Evolutionary conservation across 345 rosid species (phyloP), one percentile per base, ranked within the genome.

Genomic region (Laguncularia racemosa): DNA sequence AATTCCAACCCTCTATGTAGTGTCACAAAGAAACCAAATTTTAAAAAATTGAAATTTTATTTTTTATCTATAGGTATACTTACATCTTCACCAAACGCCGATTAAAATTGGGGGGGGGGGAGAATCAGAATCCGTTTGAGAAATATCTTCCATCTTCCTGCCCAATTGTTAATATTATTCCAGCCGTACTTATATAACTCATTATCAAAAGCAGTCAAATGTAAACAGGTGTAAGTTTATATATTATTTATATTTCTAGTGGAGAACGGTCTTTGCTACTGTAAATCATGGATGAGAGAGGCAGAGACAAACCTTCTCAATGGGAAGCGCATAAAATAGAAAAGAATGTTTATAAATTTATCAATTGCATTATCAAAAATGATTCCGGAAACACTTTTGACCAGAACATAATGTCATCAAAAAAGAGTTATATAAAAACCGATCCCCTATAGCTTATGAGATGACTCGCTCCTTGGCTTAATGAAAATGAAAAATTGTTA

Each of bases 301-400:
- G 48, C 44, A 59, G 1, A 33, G 40, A 33, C 40, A 33, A 33
- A 7, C n/a, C 40, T 33, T 50, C 64, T 59, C 67, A 70, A 70
- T 65, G 85, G 76, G 52, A 40, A 52, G 60, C 70, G 66, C 74
- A 63, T 72, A 67, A 65, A 62, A 63, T 20, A 44, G 61, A 70
- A 68, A 61, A 50, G 53, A 63, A 75, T 55, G 60, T 19, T 56
- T 58, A 58, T 52, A 57, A 64, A 60, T 50, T 46, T 51, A 49
- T 62, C 59, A 52, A 63, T 16, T 11, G 73, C 76, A 58, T 60
- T 57, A 64, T 44, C 59, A 47, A 44, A 59, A 77, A 64, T 78
- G 67, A 81, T 75, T 81, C 82, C 71, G 56, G 55, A 23, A 26
- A 43, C 28, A 53, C 75, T 71, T 81, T 81, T 81, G 86, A 81